phyloP scores from a whole-genome alignment of 2,329 filamentous ascomycete genomes.

The Alternaria postmessia region DNA sequence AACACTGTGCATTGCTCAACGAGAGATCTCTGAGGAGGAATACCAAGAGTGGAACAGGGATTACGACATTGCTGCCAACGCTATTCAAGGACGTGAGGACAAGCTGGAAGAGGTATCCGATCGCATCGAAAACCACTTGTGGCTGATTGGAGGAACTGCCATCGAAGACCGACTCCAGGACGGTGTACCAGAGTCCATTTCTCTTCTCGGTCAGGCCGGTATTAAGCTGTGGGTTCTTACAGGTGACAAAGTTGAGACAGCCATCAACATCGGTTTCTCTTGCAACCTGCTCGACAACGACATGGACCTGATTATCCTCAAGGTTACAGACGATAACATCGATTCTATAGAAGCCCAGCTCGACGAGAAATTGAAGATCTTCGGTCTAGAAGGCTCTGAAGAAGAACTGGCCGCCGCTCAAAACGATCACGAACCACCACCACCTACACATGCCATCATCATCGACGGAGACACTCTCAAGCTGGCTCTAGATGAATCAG shows the following conservation, averaged over 20 bases:
- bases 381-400: constrained; percentile 83
- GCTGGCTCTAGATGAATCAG: constrained; percentile 79
- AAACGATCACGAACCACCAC: constrained; percentile 84
- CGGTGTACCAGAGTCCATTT: constrained; percentile 94
- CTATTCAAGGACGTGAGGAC: constrained; percentile 86
- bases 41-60: constrained; percentile 86
- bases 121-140: constrained; percentile 87
- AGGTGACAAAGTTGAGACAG: constrained; percentile 98
- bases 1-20: constrained; percentile 91
- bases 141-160: constrained; percentile 88
- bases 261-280: constrained; percentile 99
- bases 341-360: constrained; percentile 73
- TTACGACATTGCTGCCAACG: constrained; percentile 85
- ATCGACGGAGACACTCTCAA: constrained; percentile 95
- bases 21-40: constrained; percentile 79
- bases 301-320: constrained; percentile 94
- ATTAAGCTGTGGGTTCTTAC: constrained; percentile 99
- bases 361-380: constrained; percentile 74
- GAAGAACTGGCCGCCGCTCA: constrained; percentile 82
- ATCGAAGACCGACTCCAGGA: constrained; percentile 98
- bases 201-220: constrained; percentile 86
- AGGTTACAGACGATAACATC: constrained; percentile 77
- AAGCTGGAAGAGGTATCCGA: constrained; percentile 91
- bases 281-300: constrained; percentile 97
- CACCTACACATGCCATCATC: constrained; percentile 87